Conservation (phyloP, 179 eudicot genomes). For the Silene noctiflora region DNA sequence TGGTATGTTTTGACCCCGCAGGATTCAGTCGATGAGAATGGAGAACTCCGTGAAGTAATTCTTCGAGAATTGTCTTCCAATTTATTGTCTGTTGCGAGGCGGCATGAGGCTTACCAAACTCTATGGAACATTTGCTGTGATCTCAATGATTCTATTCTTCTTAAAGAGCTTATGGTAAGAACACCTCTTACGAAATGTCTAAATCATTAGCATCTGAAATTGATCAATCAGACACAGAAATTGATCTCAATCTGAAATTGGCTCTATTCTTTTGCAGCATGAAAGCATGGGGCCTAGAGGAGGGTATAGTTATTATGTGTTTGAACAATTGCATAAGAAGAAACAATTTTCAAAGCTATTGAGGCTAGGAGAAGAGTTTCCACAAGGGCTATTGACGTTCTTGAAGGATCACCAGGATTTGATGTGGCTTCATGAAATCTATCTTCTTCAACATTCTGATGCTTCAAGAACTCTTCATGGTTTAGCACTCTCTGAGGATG, state of each 20-base stretch:
- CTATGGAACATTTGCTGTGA: slow-evolving; percentile 89
- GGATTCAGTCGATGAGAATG: slow-evolving; percentile 50
- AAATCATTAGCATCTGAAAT: background rate
- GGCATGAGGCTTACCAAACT: slow-evolving; percentile 77
- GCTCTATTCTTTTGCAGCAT: slow-evolving; percentile 41
- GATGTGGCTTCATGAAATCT: slow-evolving; percentile 84
- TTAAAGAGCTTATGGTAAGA: slow-evolving; percentile 79
- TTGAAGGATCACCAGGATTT: slow-evolving; percentile 71
- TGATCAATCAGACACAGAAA: slow-evolving; percentile 4
- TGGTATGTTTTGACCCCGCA: slow-evolving; percentile 32
- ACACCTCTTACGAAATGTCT: background rate
- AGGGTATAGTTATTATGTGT: slow-evolving; percentile 85
- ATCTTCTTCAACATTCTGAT: slow-evolving; percentile 58
- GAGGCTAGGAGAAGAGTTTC: slow-evolving; percentile 93
- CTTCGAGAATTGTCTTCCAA: slow-evolving; percentile 59
- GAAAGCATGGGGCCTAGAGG: slow-evolving; percentile 94
- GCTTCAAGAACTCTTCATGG: slow-evolving; percentile 85
- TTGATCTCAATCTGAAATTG: no score
- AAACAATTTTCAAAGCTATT: slow-evolving; percentile 66
- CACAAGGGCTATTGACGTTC: slow-evolving; percentile 63
- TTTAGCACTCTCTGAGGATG: slow-evolving; percentile 67
- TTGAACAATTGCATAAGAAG: slow-evolving; percentile 62
- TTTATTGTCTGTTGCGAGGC: slow-evolving; percentile 71
- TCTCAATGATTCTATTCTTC: slow-evolving; percentile 69
- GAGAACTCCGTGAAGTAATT: slow-evolving; percentile 46